Evolutionary conservation across 768 basidiomycete species (phyloP).

Genomic region (Leucogyrophana mollusca): DNA sequence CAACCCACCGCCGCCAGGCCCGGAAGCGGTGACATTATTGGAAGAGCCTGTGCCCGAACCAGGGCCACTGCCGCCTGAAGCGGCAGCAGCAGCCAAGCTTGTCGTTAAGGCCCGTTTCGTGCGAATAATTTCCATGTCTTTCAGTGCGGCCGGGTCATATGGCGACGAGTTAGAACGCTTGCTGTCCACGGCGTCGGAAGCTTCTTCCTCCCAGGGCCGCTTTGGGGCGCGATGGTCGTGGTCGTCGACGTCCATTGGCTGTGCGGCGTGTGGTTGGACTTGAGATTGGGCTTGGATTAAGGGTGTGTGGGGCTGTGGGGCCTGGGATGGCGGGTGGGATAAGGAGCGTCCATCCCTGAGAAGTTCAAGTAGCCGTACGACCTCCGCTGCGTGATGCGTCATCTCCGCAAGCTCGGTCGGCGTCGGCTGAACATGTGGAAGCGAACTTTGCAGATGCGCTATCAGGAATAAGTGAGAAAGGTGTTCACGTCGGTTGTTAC

Average conservation of each 20-base stretch:
- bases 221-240: conserved; percentile 66
- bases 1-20: conserved; percentile 16
- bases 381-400: conserved; percentile 61
- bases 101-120: conserved; percentile 74
- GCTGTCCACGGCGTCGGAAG: conserved; percentile 16
- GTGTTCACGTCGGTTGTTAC: neutral
- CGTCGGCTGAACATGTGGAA: conserved; percentile 51
- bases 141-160: conserved; percentile 56
- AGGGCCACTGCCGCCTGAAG: conserved; percentile 32
- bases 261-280: conserved; percentile 17
- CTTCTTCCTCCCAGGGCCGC: conserved; percentile 73
- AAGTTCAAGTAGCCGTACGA: conserved; percentile 64
- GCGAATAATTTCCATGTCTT: conserved; percentile 84
- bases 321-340: conserved; percentile 16
- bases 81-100: conserved; percentile 51
- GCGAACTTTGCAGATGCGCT: conserved; percentile 39
- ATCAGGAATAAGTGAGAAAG: conserved; percentile 5
- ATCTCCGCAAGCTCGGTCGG: conserved; percentile 65
- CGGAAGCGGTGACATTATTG: conserved; percentile 13
- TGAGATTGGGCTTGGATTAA: conserved; percentile 9
- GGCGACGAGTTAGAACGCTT: too few relatives aligned
- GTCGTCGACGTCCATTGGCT: conserved; percentile 28
- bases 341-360: conserved; percentile 9
- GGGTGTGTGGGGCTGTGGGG: conserved; percentile 5
- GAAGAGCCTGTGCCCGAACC: conserved; percentile 9